Evolutionary conservation across 176 grass and related monocot species (phyloP), one percentile per base, ranked within the genome.

Genomic region (Dendrocalamus sinicus): DNA sequence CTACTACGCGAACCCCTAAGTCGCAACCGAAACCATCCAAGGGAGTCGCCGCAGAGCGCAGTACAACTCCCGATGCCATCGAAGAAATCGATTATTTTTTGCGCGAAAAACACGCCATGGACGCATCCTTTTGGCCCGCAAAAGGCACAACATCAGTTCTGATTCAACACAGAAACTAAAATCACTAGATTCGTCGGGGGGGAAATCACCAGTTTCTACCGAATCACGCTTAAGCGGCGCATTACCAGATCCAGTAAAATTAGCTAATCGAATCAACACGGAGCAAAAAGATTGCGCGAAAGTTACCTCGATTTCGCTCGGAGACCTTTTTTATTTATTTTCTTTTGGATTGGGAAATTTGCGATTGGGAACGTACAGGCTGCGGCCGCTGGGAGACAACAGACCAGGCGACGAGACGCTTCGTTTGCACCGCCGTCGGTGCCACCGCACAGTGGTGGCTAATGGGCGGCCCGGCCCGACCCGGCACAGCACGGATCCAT

Each of bases 281-380:
- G 23, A 37, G 40, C 4, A 7, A 30, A 45, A 45, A 51, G 15
- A 75, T 57, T 2, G 71, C 12, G 30, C 7, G 69, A 2, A 44
- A 22, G 16, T 59, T 72, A 89, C 81, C 87, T 78, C 81, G 80
- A 83, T 72, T 41, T 63, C 55, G 39, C 10, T 37, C 6, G 61
- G 26, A 55, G 70, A 0, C 12, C 46, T 28, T 1, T 15, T 60
- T 44, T 32, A 16, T 41, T 13, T 41, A 43, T 70, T n/a, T 26
- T 20, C 37, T 8, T 1, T 44, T 24, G 84, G n/a, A 0, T 44
- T 24, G 84, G 37, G 59, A 37, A 37, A 47, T 23, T 82, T 16
- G 51, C 37, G 13, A 24, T 71, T 45, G 67, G 80, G 41, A 62
- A 70, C 52, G 8, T 22, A 45, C 68, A 40, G 26, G 55, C 47